These are phyloP conservation scores for Sugiyamaella sp. DNA, from an alignment of 1,139 yeast genomes.

Conservation along the genomic window DNA sequence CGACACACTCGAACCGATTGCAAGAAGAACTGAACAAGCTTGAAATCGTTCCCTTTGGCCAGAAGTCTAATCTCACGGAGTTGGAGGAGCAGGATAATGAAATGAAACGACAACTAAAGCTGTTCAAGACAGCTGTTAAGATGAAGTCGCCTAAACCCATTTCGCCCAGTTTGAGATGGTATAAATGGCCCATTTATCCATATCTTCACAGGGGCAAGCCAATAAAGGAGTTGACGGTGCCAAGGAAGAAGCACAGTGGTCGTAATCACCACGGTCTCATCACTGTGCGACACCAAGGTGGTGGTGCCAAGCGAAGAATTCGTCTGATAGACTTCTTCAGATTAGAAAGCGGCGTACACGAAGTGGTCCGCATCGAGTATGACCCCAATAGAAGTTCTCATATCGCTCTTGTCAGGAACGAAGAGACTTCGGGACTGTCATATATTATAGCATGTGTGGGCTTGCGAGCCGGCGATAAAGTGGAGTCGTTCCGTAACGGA, in stretches of 20 bases:
- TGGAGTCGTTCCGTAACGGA: constrained; percentile 86
- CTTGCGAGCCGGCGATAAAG: constrained; percentile 85
- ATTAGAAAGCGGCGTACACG: constrained; percentile 66
- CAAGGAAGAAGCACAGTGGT: constrained; percentile 79
- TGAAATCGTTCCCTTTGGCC: constrained; percentile 37
- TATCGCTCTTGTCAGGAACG: constrained; percentile 79
- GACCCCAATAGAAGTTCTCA: constrained; percentile 97
- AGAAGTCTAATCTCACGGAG: constrained; percentile 51
- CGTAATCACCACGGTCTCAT: constrained; percentile 88
- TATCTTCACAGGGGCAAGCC: constrained; percentile 89
- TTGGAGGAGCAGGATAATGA: constrained; percentile 79
- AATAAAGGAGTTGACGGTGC: constrained; percentile 69
- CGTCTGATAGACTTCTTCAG: constrained; percentile 82
- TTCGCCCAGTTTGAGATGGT: constrained; percentile 90
- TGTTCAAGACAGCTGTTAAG: constrained; percentile 68
- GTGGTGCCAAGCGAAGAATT: constrained; percentile 90
- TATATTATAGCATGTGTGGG: constrained; percentile 94
- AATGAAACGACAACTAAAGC: constrained; percentile 70
- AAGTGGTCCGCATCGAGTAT: constrained; percentile 86
- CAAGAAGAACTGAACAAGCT: constrained; percentile 29
- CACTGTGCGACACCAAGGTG: constrained; percentile 94
- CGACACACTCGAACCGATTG: constrained; percentile 26
- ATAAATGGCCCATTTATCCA: constrained; percentile 81
- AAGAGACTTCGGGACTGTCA: constrained; percentile 61
- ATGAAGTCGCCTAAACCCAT: constrained; percentile 78